A percentile compares a stretch with the other conserved stretches of the same genome.
Conservation (phyloP, 306 rosid genomes). For the Vigna angularis region DNA sequence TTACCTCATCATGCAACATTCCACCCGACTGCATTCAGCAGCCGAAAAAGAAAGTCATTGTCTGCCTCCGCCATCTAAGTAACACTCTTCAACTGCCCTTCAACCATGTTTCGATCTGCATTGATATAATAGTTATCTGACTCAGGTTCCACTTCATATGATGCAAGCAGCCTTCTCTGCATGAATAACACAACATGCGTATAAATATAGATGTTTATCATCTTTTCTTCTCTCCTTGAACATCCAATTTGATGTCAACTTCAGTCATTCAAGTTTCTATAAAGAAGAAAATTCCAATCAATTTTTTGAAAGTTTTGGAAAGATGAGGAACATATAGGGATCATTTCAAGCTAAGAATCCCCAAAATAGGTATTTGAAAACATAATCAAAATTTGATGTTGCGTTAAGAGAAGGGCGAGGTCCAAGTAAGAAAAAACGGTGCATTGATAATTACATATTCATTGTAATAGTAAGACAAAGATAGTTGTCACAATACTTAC, state of each 20-base stretch:
- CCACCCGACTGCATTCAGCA: background rate
- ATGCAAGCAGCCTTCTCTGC: constrained; percentile 81
- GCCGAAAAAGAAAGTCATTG: constrained; percentile 20
- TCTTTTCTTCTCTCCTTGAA: constrained; percentile 14
- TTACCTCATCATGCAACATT: constrained; percentile 34
- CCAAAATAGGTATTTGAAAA: background rate
- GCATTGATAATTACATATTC: constrained; percentile 7
- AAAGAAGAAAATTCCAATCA: constrained; percentile 17
- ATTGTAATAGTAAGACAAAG: constrained; percentile 33
- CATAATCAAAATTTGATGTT: constrained; percentile 1
- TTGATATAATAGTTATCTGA: constrained; percentile 40
- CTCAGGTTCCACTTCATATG: constrained; percentile 60
- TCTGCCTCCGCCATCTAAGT: constrained; percentile 41
- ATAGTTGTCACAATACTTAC: constrained; percentile 59
- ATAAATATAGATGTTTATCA: background rate
- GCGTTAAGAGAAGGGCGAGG: background rate
- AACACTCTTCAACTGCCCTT: constrained; percentile 48
- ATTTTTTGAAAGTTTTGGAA: background rate
- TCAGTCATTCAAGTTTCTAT: constrained; percentile 16
- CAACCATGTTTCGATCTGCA: constrained; percentile 36
- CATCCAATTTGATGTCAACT: constrained; percentile 20
- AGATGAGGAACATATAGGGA: constrained; percentile 38
- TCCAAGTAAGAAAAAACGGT: constrained; percentile 32
- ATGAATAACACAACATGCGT: constrained; percentile 38
- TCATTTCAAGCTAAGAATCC: constrained; percentile 53